phyloP scores from a whole-genome alignment of 202 grass and related monocot genomes.

The Brachypodium distachyon region DNA sequence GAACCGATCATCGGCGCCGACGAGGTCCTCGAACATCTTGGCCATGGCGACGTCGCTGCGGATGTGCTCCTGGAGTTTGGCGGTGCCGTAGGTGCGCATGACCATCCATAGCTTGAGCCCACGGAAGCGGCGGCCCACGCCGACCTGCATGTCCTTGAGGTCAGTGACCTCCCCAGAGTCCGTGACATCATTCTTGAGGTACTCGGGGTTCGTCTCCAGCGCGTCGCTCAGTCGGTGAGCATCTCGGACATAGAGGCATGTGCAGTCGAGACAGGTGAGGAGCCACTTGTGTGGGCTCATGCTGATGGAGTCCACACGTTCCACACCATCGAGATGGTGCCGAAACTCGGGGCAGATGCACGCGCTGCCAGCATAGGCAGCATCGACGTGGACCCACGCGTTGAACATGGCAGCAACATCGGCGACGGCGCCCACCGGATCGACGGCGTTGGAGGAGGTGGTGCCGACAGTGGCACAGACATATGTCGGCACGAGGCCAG shows the following conservation, averaged over 20 bases:
- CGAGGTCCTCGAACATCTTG: constrained; percentile 38
- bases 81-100: constrained; percentile 27
- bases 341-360: constrained; percentile 74
- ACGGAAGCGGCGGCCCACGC: constrained; percentile 42
- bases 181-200: constrained; percentile 46
- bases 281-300: constrained; percentile 74
- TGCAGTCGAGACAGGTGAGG: too few species aligned
- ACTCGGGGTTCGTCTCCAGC: constrained; percentile 41
- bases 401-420: constrained; percentile 17
- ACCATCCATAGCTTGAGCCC: constrained; percentile 58
- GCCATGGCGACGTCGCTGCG: constrained; percentile 56
- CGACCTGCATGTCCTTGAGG: constrained; percentile 56
- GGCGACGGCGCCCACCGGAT: constrained; percentile 22
- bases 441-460: too few species aligned
- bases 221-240: constrained; percentile 14
- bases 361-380: too few species aligned
- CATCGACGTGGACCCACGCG: constrained; percentile 55
- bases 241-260: too few species aligned
- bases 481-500: constrained; percentile 35
- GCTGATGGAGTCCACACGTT: too few species aligned
- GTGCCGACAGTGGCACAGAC: constrained; percentile 53
- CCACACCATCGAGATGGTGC: constrained; percentile 42
- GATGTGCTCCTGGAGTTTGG: constrained; percentile 52
- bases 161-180: constrained; percentile 39
- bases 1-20: constrained; percentile 26